A percentile compares a stretch with the other conserved stretches of the same genome.
These are phyloP conservation scores for Colletotrichum orbiculare DNA, from an alignment of 2,329 filamentous ascomycete genomes.

Conservation along the genomic window DNA sequence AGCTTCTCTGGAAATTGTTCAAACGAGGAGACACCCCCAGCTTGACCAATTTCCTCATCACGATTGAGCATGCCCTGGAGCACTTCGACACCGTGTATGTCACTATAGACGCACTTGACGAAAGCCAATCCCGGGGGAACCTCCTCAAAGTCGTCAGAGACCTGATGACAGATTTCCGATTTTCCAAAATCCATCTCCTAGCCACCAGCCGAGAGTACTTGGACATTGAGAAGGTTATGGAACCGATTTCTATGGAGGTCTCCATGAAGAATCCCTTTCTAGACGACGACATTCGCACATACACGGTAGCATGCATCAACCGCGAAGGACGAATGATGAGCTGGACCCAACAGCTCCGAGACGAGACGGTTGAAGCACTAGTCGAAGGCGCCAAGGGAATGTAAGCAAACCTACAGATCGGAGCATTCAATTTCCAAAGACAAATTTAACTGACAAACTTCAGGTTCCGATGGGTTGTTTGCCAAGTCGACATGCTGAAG, in stretches of 20 bases:
- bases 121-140: not conserved
- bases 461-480: constrained; percentile 10
- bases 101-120: not conserved
- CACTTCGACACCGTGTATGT: fast-evolving
- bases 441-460: too few relatives aligned
- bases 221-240: not conserved
- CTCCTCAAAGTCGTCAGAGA: not conserved
- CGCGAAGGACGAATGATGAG: fast-evolving
- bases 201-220: not conserved
- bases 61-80: not conserved
- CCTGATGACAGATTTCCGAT: not conserved
- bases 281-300: not conserved
- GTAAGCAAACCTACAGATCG: not conserved
- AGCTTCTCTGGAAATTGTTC: not conserved
- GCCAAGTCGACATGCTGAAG: not conserved
- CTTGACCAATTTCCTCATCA: fast-evolving
- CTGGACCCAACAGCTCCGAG: not conserved
- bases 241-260: not conserved
- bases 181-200: not conserved
- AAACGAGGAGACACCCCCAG: not conserved
- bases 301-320: fast-evolving
- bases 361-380: not conserved
- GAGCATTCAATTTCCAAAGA: too few relatives aligned
- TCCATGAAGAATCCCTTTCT: not conserved
- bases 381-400: not conserved